Percentiles rank a stretch among this genome's conserved stretches.
phyloP scores from a whole-genome alignment of 2,329 filamentous ascomycete species.

The Pseudogymnoascus destructans region DNA sequence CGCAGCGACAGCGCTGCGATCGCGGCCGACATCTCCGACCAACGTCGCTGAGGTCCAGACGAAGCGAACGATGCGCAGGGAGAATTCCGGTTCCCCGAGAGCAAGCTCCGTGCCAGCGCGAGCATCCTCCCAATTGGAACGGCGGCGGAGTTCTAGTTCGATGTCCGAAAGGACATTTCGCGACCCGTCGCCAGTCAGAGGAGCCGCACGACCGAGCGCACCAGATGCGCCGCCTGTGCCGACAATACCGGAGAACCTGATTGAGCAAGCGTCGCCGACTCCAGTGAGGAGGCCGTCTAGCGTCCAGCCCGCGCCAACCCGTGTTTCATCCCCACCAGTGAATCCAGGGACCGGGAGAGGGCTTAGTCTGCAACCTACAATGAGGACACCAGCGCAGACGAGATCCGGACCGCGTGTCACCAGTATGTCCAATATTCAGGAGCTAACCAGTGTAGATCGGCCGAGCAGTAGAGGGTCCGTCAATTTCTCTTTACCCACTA shows the following conservation, averaged over 20 bases:
- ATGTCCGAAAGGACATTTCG: slow-evolving; percentile 87
- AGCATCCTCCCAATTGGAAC: slow-evolving; percentile 38
- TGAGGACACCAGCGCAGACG: slow-evolving; percentile 18
- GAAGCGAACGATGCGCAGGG: slow-evolving; percentile 66
- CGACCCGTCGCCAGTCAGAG: slow-evolving; percentile 51
- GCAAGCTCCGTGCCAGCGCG: slow-evolving; percentile 34
- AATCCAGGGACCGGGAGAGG: slow-evolving; percentile 21
- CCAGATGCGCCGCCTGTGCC: slow-evolving; percentile 61
- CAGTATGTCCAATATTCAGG: slow-evolving; percentile 27
- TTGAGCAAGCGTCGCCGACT: slow-evolving; percentile 17
- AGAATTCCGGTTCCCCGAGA: slow-evolving; percentile 57
- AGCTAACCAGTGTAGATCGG: slow-evolving; percentile 30
- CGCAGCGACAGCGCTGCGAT: slow-evolving; percentile 71
- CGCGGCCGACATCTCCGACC: slow-evolving; percentile 63
- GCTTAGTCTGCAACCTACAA: slow-evolving; percentile 21
- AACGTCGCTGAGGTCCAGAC: slow-evolving; percentile 75
- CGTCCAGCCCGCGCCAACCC: slow-evolving; percentile 27
- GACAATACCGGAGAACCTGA: slow-evolving; percentile 43
- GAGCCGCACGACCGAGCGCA: slow-evolving; percentile 28
- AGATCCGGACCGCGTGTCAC: slow-evolving; percentile 11
- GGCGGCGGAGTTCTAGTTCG: slow-evolving; percentile 59
- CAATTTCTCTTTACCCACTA: slow-evolving; percentile 42
- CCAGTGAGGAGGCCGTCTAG: slow-evolving; percentile 26
- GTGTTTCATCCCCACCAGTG: slow-evolving; percentile 24
- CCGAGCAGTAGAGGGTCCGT: slow-evolving; percentile 32